Conservation (phyloP, 1,284 basidiomycete genomes). For the Marasmius oreades region DNA sequence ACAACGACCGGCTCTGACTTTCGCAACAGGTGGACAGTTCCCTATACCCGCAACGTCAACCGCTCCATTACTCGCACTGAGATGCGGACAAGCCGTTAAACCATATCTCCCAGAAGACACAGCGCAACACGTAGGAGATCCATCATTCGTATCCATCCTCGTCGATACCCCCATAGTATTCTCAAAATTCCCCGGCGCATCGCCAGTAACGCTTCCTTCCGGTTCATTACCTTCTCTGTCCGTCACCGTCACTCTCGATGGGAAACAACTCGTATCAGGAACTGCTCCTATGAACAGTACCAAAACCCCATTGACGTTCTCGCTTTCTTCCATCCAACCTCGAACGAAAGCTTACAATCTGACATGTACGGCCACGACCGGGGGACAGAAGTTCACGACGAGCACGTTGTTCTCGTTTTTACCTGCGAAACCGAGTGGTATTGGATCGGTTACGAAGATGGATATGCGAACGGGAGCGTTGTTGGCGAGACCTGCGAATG, state of each 20-base stretch:
- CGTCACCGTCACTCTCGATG: slow-evolving; percentile 42
- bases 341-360: slow-evolving; percentile 45
- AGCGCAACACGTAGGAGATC: slow-evolving; percentile 26
- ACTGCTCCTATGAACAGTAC: slow-evolving; percentile 51
- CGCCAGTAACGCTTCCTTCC: slow-evolving; percentile 37
- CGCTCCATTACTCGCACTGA: slow-evolving; percentile 58
- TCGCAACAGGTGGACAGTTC: slow-evolving; percentile 46
- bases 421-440: slow-evolving; percentile 44
- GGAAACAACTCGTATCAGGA: slow-evolving; percentile 35
- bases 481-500: slow-evolving; percentile 51
- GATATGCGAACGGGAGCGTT: slow-evolving; percentile 67
- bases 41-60: slow-evolving; percentile 43
- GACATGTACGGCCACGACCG: slow-evolving; percentile 43
- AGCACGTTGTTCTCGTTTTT: slow-evolving; percentile 51
- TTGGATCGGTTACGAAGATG: slow-evolving; percentile 59
- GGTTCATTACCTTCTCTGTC: slow-evolving; percentile 23
- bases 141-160: slow-evolving; percentile 39
- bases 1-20: neutral
- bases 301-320: slow-evolving; percentile 48
- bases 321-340: slow-evolving; percentile 41
- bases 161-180: slow-evolving; percentile 57
- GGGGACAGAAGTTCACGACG: slow-evolving; percentile 44
- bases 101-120: slow-evolving; percentile 63
- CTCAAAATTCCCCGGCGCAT: slow-evolving; percentile 42
- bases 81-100: slow-evolving; percentile 62